These are phyloP conservation scores for Blastomyces silverae DNA, from an alignment of 2,329 filamentous ascomycete genomes.

Conservation along the genomic window DNA sequence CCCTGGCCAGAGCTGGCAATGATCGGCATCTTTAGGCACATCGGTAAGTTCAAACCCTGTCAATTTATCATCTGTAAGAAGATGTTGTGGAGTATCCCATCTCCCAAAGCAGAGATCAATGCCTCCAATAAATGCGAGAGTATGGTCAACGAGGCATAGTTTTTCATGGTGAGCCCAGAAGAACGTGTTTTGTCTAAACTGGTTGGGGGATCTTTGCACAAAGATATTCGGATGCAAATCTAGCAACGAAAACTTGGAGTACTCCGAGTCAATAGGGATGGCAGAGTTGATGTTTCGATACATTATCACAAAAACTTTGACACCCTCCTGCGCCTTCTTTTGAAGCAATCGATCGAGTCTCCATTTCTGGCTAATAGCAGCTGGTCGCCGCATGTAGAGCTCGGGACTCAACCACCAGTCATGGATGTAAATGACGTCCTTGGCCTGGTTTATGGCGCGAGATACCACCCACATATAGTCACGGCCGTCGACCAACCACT, in stretches of 20 bases:
- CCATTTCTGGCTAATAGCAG: slow-evolving; percentile 76
- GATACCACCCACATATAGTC: slow-evolving; percentile 97
- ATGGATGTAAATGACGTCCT: slow-evolving; percentile 89
- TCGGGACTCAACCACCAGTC: slow-evolving; percentile 96
- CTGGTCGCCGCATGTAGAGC: slow-evolving; percentile 73
- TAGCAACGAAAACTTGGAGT: slow-evolving; percentile 92
- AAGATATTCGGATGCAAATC: slow-evolving; percentile 97
- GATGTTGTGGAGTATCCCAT: slow-evolving; percentile 84
- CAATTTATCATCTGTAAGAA: slow-evolving; percentile 79
- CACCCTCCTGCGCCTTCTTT: slow-evolving; percentile 79
- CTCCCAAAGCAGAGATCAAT: slow-evolving; percentile 92
- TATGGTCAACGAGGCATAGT: slow-evolving; percentile 90
- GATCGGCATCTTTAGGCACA: slow-evolving; percentile 72
- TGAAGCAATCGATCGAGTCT: slow-evolving; percentile 82
- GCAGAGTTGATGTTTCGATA: slow-evolving; percentile 93
- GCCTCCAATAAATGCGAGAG: slow-evolving; percentile 88
- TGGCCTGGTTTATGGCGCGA: slow-evolving; percentile 77
- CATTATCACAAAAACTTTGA: slow-evolving; percentile 89
- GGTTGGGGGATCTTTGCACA: slow-evolving; percentile 91
- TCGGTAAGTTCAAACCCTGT: slow-evolving; percentile 59
- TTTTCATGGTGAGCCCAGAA: slow-evolving; percentile 99
- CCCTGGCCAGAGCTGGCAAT: slow-evolving; percentile 89
- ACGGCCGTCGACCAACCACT: slow-evolving; percentile 95
- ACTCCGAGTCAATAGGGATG: slow-evolving; percentile 95
- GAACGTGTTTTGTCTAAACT: slow-evolving; percentile 98